Percentiles rank a stretch among this genome's conserved stretches.
Conservation (phyloP, 176 grass and related monocot genomes). For the Rhynchospora pubera region DNA sequence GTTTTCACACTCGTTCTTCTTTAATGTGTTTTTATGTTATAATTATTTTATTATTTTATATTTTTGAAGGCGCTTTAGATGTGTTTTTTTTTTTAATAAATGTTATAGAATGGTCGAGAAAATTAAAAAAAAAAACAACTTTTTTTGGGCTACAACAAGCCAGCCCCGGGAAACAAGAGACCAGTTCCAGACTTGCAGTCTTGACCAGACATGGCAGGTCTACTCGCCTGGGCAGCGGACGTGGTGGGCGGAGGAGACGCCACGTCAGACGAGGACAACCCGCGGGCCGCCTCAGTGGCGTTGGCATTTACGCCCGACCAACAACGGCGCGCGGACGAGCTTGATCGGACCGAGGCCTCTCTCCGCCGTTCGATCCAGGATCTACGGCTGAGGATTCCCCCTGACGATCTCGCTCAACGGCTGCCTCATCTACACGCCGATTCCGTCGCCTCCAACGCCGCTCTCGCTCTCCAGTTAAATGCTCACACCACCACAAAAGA, state of each 20-base stretch:
- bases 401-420: slow-evolving; percentile 63
- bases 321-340: slow-evolving; percentile 49
- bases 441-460: slow-evolving; percentile 73
- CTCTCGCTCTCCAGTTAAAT: slow-evolving; percentile 75
- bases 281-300: slow-evolving; percentile 24
- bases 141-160: background rate
- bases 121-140: too few relatives aligned
- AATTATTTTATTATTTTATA: too few relatives aligned
- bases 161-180: background rate
- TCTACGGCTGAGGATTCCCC: slow-evolving; percentile 68
- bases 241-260: slow-evolving; percentile 54
- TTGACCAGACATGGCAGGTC: slow-evolving; percentile 46
- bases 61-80: too few relatives aligned
- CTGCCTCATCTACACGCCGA: slow-evolving; percentile 87
- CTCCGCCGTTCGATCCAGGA: slow-evolving; percentile 72
- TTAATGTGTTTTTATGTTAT: too few relatives aligned
- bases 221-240: slow-evolving; percentile 86
- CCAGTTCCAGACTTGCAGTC: background rate
- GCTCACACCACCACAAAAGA: slow-evolving; percentile 77
- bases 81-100: too few relatives aligned
- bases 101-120: background rate
- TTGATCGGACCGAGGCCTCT: slow-evolving; percentile 45
- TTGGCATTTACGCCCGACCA: slow-evolving; percentile 65
- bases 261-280: slow-evolving; percentile 39
- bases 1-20: too few relatives aligned